Evolutionary conservation across 441 rosid species (phyloP), one percentile per base, ranked within the genome.

Genomic region (Raphanus hybrid): DNA sequence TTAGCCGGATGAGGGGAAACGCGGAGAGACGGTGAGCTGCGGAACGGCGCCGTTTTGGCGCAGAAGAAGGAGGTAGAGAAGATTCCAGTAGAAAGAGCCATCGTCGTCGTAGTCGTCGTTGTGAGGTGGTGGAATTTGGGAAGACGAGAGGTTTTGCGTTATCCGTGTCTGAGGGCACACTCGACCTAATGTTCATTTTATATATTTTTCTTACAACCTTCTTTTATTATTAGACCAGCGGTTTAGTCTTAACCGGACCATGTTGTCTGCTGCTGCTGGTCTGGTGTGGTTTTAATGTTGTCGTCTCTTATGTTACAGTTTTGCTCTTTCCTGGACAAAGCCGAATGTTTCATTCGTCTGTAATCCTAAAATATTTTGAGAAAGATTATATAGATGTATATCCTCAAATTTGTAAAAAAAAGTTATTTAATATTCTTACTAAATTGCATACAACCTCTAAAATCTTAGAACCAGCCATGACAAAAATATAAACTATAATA

Each of bases 71-170:
- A 23, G 64, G 86, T 64, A 37, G 88, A 79, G 78, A 82, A 76
- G 23, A 83, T 60, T 39, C 87, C 82, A 62, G 91, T 83, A 41
- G 91, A 83, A 55, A 85, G 65, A 43, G 93, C 90, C 96, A 89
- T 91, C 63, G 61, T 35, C 59, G 67, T 34, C 69, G 27, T 4
- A 3, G 16, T 60, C 3, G 59, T 15, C 20, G 10, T 2, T 7
- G 65, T 26, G 37, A 7, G 57, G 61, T 43, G 48, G 48, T 58
- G 63, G 63, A 23, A 1, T 39, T n/a, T 52, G 58, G 58, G 67
- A 59, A 58, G 75, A 71, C 66, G 11, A 71, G 3, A 41, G 67
- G 75, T 71, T 71, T 71, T 39, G 67, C 15, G 39, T 3, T 23
- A 35, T 64, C 12, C 60, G 60, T 18, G 58, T 15, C 23, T 52